These are phyloP conservation scores for Termitomyces sp. DNA, from an alignment of 768 basidiomycete genomes.

Conservation along the genomic window DNA sequence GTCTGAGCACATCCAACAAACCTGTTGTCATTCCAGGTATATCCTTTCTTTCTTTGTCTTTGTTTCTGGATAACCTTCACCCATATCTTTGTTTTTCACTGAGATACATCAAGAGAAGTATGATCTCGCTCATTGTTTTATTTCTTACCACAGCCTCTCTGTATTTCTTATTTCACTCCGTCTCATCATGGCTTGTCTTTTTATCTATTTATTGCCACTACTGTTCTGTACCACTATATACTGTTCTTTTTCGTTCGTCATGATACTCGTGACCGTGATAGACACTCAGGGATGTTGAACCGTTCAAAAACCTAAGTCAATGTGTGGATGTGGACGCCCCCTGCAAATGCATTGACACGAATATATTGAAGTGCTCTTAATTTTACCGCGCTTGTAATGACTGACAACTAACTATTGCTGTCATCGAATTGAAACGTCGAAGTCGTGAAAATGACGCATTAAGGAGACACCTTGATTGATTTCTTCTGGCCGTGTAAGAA, in stretches of 20 bases:
- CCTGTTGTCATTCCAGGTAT: not conserved
- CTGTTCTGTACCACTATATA: not conserved
- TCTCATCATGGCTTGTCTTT: not conserved
- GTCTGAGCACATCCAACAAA: not conserved
- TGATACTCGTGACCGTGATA: not conserved
- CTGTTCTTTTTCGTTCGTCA: not conserved
- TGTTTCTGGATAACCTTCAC: not conserved
- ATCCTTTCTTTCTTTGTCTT: not conserved
- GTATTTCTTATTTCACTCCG: not conserved
- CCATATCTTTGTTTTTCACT: not conserved
- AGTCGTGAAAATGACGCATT: too few species aligned
- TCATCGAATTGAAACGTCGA: too few species aligned
- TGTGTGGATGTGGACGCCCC: too few species aligned
- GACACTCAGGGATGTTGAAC: not conserved
- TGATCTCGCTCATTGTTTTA: not conserved
- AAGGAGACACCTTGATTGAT: too few species aligned
- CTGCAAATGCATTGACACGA: too few species aligned
- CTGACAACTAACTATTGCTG: too few species aligned
- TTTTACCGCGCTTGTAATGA: too few species aligned
- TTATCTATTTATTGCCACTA: not conserved
- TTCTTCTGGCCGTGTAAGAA: too few species aligned
- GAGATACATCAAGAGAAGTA: not conserved
- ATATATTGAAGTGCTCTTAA: too few species aligned
- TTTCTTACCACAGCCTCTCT: not conserved
- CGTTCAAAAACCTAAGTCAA: not conserved